A percentile compares a stretch with the other conserved stretches of the same genome.
Conservation (phyloP, 192 early-diverging fungal species). For the Podila epigama region DNA sequence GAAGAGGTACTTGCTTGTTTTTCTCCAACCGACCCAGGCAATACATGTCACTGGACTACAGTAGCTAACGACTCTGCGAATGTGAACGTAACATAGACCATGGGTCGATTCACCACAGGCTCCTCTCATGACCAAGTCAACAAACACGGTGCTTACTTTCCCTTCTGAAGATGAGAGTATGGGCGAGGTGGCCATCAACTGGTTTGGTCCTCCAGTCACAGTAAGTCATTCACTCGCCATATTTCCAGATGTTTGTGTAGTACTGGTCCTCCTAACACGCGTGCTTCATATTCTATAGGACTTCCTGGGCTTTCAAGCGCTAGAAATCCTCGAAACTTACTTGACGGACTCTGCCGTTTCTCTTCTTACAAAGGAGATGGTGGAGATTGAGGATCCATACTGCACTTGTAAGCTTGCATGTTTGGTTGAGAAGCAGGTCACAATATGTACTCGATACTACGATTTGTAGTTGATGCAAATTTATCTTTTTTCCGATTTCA, state of each 20-base stretch:
- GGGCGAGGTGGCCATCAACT: constrained; percentile 60
- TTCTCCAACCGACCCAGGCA: too few relatives aligned
- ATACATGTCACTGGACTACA: too few relatives aligned
- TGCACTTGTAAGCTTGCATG: constrained; percentile 58
- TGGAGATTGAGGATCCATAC: constrained; percentile 67
- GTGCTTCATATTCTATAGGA: constrained; percentile 8
- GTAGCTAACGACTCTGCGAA: not conserved
- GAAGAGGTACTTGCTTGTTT: constrained; percentile 57
- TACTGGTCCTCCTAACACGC: not conserved
- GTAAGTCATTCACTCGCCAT: constrained; percentile 34
- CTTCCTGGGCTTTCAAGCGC: constrained; percentile 24
- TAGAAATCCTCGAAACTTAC: constrained; percentile 51
- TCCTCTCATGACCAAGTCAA: constrained; percentile 49
- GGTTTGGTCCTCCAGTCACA: constrained; percentile 61
- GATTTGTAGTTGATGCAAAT: not conserved
- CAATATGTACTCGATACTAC: too few relatives aligned
- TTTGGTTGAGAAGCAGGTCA: not conserved
- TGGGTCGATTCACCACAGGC: constrained; percentile 63
- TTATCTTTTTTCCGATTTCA: not conserved
- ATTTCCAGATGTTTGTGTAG: not conserved
- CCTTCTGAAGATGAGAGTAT: constrained; percentile 69
- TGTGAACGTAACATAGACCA: constrained; percentile 35
- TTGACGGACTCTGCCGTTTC: constrained; percentile 66
- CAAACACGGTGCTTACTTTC: constrained; percentile 59
- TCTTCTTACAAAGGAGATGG: constrained; percentile 64